Base-by-base conservation (phyloP, 352 stramenopile species). In the Phytophthora pisi region DNA sequence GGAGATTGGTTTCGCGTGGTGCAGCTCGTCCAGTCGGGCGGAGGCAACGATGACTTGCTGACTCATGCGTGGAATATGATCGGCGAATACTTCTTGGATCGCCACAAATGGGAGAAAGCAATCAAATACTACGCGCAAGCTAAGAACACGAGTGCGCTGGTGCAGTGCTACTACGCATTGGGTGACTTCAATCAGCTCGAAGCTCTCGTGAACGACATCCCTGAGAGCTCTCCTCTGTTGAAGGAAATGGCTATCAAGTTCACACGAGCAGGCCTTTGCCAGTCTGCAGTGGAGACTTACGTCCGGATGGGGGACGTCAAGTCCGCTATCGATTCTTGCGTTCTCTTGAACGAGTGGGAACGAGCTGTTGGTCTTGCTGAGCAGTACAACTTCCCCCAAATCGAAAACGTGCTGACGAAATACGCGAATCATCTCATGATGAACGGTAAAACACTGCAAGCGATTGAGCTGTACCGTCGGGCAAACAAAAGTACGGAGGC, bases 1-100 rank as follows among this genome's bases (percentile, higher is more conserved):
- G 93, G 94, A 8, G 94, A 98, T 72, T 98, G 93, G 90, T 96
- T 96, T 56, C 75, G 88, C n/a, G 94, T 98, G 16, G 79, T 98
- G 2, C 83, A 93, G 59, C 78, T 96, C 42, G 80, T 92, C 47
- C 86, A 94, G 34, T 87, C 84, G 1, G 81, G 82, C n/a, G 84
- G 84, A 3, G 89, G 85, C 20, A 90, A 87, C 34, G 93, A 98
- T 51, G 82, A 82, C 20, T 77, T 96, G 57, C 75, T 98, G 5
- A 75, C 74, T 0, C 72, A 93, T 11, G 89, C 92, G 5, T 97
- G 81, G 77, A 92, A 92, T 55, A 90, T 94, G 78, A 96, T 98
- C 31, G 95, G 95, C 9, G 90, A 97, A 51, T 94, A 98, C 66
- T 97, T 97, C 66, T 86, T 82, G 3, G 90, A 97, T 49, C 80